Evolutionary conservation across 768 basidiomycete genomes (phyloP).

Genomic region (Trametes meyenii): DNA sequence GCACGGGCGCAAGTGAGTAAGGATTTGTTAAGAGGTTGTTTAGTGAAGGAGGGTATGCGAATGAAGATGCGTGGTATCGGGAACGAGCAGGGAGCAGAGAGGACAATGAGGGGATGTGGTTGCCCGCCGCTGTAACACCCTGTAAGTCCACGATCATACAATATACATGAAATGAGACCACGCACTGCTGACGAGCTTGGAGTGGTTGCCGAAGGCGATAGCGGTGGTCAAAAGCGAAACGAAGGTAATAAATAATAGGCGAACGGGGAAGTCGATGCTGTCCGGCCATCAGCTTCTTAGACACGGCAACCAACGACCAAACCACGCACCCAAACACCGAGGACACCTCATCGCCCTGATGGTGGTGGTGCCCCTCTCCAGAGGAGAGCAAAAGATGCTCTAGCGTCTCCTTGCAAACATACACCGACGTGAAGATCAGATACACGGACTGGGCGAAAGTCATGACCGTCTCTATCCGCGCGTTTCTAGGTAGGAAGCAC

Average conservation of each 20-base stretch:
- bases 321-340: conserved; percentile 44
- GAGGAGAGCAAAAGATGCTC: conserved; percentile 86
- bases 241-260: conserved; percentile 58
- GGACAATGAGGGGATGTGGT: conserved; percentile 57
- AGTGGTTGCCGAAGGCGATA: conserved; percentile 61
- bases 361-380: conserved; percentile 69
- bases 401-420: conserved; percentile 95
- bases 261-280: conserved; percentile 69
- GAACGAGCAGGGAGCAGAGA: conserved; percentile 50
- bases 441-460: conserved; percentile 93
- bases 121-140: conserved; percentile 53
- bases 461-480: conserved; percentile 67
- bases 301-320: conserved; percentile 31
- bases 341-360: conserved; percentile 57
- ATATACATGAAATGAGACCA: conserved; percentile 16
- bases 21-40: conserved; percentile 66
- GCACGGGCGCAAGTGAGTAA: conserved; percentile 66
- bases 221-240: conserved; percentile 60
- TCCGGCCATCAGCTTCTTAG: conserved; percentile 23
- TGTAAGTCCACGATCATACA: neutral
- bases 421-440: conserved; percentile 91
- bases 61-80: conserved; percentile 35
- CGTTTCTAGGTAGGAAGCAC: conserved; percentile 46
- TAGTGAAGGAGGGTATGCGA: conserved; percentile 38
- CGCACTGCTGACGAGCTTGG: conserved; percentile 65